These are phyloP conservation scores for Quambalaria eucalypti DNA, from an alignment of 1,284 basidiomycete genomes.

Conservation along the genomic window DNA sequence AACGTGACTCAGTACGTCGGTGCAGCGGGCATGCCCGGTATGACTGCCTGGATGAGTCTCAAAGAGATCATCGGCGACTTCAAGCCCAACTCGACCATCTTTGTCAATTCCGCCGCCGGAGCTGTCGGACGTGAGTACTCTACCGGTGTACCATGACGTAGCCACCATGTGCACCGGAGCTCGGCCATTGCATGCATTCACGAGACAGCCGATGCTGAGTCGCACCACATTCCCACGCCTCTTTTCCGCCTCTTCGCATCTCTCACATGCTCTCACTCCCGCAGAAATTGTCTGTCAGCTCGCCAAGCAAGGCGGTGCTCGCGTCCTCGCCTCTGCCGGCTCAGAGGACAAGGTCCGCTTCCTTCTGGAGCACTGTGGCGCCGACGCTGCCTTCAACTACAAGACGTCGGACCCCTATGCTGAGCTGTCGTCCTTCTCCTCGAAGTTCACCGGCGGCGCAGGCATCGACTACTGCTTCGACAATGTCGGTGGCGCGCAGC, in stretches of 20 bases:
- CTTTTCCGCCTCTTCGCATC: not conserved
- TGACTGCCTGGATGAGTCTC: conserved; percentile 44
- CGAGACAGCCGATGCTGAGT: too few species aligned
- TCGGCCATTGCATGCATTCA: too few species aligned
- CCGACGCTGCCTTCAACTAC: conserved; percentile 77
- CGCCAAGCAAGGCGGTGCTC: conserved; percentile 51
- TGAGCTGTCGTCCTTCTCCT: conserved; percentile 13
- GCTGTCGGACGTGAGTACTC: conserved; percentile 47
- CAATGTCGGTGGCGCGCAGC: conserved; percentile 29
- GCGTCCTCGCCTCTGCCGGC: conserved; percentile 74
- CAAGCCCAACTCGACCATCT: conserved; percentile 28
- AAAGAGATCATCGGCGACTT: conserved; percentile 29
- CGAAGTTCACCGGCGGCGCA: conserved; percentile 19
- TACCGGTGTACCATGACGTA: conserved; percentile 8
- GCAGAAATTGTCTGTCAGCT: conserved; percentile 61
- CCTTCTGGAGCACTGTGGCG: conserved; percentile 69
- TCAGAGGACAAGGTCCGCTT: conserved; percentile 70
- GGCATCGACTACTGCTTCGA: conserved; percentile 31
- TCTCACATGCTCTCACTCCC: conserved; percentile 36
- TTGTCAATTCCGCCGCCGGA: conserved; percentile 36
- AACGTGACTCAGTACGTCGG: conserved; percentile 40
- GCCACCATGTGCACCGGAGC: too few species aligned
- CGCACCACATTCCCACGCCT: too few species aligned
- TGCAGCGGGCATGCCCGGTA: conserved; percentile 41
- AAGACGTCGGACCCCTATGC: conserved; percentile 57